Evolutionary conservation across 345 rosid species (phyloP).

Genomic region (Rhizophora apiculata): DNA sequence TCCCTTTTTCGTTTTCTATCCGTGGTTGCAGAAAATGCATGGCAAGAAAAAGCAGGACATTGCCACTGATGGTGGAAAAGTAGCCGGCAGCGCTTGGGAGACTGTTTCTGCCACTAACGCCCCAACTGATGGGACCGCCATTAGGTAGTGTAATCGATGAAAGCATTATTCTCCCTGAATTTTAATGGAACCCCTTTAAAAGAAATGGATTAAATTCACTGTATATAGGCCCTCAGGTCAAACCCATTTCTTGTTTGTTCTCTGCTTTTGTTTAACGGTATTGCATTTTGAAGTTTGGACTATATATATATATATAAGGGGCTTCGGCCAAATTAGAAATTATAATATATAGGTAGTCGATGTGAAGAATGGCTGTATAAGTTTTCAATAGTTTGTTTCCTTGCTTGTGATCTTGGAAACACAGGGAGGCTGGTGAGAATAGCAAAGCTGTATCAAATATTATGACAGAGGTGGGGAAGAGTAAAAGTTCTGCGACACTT

Average conservation of each 20-base stretch:
- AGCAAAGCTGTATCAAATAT: conserved; percentile 7
- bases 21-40: conserved; percentile 39
- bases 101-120: conserved; percentile 12
- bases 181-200: not conserved
- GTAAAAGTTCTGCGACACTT: conserved; percentile 13
- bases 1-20: not conserved
- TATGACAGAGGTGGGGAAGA: conserved; percentile 15
- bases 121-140: conserved; percentile 11
- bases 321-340: too few relatives aligned
- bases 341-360: too few relatives aligned
- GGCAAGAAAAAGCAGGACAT: conserved; percentile 16
- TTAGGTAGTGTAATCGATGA: conserved; percentile 18
- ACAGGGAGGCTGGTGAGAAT: conserved; percentile 28
- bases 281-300: not conserved
- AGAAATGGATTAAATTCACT: too few relatives aligned
- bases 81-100: not conserved
- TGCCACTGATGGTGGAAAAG: conserved; percentile 15
- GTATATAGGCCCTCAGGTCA: too few relatives aligned
- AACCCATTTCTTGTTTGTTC: not conserved
- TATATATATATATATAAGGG: too few relatives aligned
- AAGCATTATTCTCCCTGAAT: not conserved
- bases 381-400: not conserved
- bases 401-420: conserved; percentile 10
- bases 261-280: not conserved
- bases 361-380: too few relatives aligned